These are phyloP conservation scores for Cordyceps fumosorosea DNA, from an alignment of 2,329 filamentous ascomycete species.

Conservation along the genomic window DNA sequence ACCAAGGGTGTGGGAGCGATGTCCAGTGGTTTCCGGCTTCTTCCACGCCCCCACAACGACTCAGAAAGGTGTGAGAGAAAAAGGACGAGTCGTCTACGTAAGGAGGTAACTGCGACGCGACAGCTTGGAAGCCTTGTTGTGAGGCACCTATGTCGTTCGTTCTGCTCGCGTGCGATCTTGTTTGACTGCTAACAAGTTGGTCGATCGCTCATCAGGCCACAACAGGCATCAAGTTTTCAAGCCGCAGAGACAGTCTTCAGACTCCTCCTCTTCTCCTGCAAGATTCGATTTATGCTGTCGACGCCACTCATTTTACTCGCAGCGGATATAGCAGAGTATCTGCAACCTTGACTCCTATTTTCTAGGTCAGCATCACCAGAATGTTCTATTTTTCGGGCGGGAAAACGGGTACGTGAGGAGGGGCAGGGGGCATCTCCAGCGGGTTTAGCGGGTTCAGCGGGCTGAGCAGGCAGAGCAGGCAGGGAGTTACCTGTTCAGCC, in stretches of 20 bases:
- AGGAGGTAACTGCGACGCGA: neutral
- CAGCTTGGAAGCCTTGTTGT: neutral
- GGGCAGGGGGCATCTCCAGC: neutral
- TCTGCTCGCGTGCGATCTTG: neutral
- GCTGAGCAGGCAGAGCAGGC: neutral
- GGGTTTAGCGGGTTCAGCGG: neutral
- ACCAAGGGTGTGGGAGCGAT: neutral
- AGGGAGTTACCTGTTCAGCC: neutral
- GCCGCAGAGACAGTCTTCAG: neutral
- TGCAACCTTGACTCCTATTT: neutral
- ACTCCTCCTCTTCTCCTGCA: neutral
- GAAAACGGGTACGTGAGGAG: neutral
- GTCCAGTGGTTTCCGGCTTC: slow-evolving; percentile 12
- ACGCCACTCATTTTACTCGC: slow-evolving; percentile 5
- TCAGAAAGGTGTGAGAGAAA: neutral
- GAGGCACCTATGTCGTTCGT: neutral
- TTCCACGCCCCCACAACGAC: slow-evolving; percentile 11
- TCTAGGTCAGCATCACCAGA: slow-evolving; percentile 3
- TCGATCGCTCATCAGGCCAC: neutral
- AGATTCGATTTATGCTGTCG: neutral
- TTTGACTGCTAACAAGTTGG: neutral
- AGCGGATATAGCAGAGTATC: neutral
- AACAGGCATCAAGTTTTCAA: neutral
- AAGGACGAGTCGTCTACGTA: neutral
- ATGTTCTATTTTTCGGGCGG: slow-evolving; percentile 3